Evolutionary conservation across 805 yeast genomes (phyloP).

Genomic region (Candida ulmi): DNA sequence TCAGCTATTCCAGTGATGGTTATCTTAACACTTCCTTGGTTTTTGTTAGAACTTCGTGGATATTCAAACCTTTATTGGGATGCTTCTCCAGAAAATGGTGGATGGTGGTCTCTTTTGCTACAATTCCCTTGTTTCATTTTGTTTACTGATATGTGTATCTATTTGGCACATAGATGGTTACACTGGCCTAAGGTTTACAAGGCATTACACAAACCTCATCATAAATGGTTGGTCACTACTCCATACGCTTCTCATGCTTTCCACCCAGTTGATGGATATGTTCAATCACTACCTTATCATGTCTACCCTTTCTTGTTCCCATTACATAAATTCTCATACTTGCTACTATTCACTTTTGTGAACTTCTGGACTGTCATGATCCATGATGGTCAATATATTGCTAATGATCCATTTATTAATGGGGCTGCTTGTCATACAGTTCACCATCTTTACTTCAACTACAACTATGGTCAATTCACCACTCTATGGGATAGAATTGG

Average conservation of each 20-base stretch:
- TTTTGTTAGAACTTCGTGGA: conserved; percentile 77
- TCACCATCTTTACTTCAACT: conserved; percentile 95
- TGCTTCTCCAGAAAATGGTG: conserved; percentile 57
- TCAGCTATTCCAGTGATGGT: conserved; percentile 91
- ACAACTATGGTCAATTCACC: conserved; percentile 97
- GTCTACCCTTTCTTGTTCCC: conserved; percentile 89
- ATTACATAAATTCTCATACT: conserved; percentile 79
- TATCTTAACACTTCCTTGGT: conserved; percentile 82
- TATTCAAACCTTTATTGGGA: conserved; percentile 72
- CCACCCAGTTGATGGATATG: conserved; percentile 96
- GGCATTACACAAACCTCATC: conserved; percentile 91
- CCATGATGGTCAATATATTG: conserved; percentile 94
- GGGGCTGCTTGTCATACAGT: conserved; percentile 99
- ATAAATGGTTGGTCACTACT: conserved; percentile 98
- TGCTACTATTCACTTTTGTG: conserved; percentile 80
- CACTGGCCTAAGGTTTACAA: conserved; percentile 92
- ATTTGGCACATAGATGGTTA: conserved; percentile 84
- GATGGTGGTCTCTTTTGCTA: conserved; percentile 53
- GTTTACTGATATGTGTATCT: conserved; percentile 92
- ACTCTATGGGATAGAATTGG: conserved; percentile 98
- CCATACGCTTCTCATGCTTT: conserved; percentile 98
- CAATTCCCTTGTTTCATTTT: conserved; percentile 79
- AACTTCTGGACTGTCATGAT: conserved; percentile 98
- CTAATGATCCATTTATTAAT: conserved; percentile 88
- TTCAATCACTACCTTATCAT: conserved; percentile 92